A percentile compares a stretch with the other conserved stretches of the same genome.
Evolutionary conservation across 495 filamentous ascomycete genomes (phyloP).

Genomic region (Neurospora tetraspora): DNA sequence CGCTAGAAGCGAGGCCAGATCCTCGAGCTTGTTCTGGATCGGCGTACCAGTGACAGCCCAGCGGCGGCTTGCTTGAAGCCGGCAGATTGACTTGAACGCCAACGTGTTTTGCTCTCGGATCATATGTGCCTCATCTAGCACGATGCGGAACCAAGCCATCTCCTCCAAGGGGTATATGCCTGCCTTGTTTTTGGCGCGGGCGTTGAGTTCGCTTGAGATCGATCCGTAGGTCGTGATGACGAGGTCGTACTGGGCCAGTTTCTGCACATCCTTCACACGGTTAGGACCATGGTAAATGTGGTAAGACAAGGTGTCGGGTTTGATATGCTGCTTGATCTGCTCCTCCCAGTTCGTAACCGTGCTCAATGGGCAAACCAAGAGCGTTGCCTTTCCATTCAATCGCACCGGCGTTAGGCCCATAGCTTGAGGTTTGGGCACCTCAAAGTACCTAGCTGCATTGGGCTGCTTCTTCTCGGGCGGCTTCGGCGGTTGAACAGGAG

Average conservation of each 20-base stretch:
- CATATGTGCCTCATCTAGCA: slow-evolving; percentile 90
- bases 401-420: slow-evolving; percentile 39
- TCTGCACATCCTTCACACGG: slow-evolving; percentile 53
- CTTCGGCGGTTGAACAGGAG: slow-evolving; percentile 27
- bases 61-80: slow-evolving; percentile 68
- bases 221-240: slow-evolving; percentile 89
- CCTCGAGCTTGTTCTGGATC: slow-evolving; percentile 85
- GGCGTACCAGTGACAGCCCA: slow-evolving; percentile 96
- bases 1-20: slow-evolving; percentile 79
- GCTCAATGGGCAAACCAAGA: slow-evolving; percentile 85
- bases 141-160: slow-evolving; percentile 89
- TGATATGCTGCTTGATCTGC: slow-evolving; percentile 75
- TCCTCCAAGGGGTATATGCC: slow-evolving; percentile 57
- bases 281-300: slow-evolving; percentile 80
- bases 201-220: slow-evolving; percentile 65
- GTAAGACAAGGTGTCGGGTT: slow-evolving; percentile 46
- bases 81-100: slow-evolving; percentile 74
- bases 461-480: slow-evolving; percentile 28
- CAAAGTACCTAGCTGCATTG: slow-evolving; percentile 21
- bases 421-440: slow-evolving; percentile 23
- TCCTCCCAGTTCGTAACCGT: slow-evolving; percentile 87
- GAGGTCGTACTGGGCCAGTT: slow-evolving; percentile 65
- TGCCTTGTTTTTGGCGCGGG: slow-evolving; percentile 46
- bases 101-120: slow-evolving; percentile 77
- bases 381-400: slow-evolving; percentile 64